Base-by-base conservation (phyloP, 306 rosid genomes). In the Pyrus bretschneideri region DNA sequence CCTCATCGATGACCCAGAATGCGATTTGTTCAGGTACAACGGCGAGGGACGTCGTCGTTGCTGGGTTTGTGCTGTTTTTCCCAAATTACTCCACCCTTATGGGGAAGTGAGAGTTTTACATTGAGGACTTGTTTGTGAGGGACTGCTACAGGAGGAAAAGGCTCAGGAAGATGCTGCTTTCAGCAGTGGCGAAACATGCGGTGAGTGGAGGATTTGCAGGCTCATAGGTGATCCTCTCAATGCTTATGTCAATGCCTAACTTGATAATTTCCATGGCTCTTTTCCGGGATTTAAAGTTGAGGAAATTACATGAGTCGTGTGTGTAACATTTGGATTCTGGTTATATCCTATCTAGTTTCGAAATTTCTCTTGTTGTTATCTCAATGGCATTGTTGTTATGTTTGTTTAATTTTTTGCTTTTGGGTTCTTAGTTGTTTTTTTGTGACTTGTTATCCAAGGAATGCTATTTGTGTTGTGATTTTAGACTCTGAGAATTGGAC, bases 121-220 rank as follows among this genome's bases (percentile, higher is more conserved):
- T 94, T 11, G 97, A 94, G 86, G 94, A 91, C 73, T 4, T 94
- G 71, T 90, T 90, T 63, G 94, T 94, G 68, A 87, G 98, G 67
- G 96, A 88, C 79, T 83, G 93, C 60, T 94, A 90, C 14, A 61
- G 97, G 68, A 87, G 98, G 83, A 94, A 86, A 22, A 96, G 98
- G 57, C 31, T 94, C 4, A 94, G 98, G 62, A 90, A 68, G 42
- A 81, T 86, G 83, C 70, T 93, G 70, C 85, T 91, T 2, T 81
- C 93, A 0, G 87, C 91, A 10, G 97, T 93, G 77, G 97, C 96
- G 4, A 87, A 76, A 38, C 98, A 93, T 55, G 98, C 98, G 5
- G 98, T 91, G 86, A 86, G 19, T 94, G 94, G 97, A 86, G 96
- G 89, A 83, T 88, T 83, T 94, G 96, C 86, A 85, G 97, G 78